A percentile compares a stretch with the other conserved stretches of the same genome.
Evolutionary conservation across 108 stramenopile genomes (phyloP).

Genomic region (Epithemia pelagica): DNA sequence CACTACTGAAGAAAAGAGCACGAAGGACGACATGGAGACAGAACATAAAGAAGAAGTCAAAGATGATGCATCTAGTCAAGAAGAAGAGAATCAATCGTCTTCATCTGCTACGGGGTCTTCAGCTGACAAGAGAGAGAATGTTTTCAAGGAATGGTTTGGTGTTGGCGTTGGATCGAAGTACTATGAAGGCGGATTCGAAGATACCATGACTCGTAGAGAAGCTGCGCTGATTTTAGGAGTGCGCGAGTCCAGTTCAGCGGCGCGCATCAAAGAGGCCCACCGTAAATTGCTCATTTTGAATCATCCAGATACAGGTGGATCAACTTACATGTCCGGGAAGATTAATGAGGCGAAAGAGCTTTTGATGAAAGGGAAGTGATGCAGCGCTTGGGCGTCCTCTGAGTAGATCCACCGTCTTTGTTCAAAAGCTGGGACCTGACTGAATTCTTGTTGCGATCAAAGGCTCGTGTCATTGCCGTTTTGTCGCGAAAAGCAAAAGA

Average conservation of each 20-base stretch:
- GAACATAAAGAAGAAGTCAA: conserved; percentile 15
- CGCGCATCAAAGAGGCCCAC: conserved; percentile 96
- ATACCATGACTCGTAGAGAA: conserved; percentile 94
- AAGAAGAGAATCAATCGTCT: conserved; percentile 13
- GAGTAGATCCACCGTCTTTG: no score
- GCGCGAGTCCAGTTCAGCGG: conserved; percentile 78
- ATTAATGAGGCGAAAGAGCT: conserved; percentile 99
- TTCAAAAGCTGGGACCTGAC: no score
- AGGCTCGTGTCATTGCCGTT: no score
- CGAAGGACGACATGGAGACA: conserved; percentile 17
- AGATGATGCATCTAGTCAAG: conserved; percentile 1
- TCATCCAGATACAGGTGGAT: conserved; percentile 98
- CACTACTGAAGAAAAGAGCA: conserved; percentile 29
- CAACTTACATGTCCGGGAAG: conserved; percentile 92
- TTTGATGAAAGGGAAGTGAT: conserved; percentile 76
- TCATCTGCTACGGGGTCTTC: not conserved
- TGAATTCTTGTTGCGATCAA: no score
- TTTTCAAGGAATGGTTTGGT: conserved; percentile 78
- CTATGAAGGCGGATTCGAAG: conserved; percentile 99
- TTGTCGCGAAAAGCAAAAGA: no score
- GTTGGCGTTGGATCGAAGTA: conserved; percentile 75
- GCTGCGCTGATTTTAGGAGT: conserved; percentile 98
- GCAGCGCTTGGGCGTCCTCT: no score
- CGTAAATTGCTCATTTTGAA: conserved; percentile 92
- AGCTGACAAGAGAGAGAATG: conserved; percentile 52